A percentile compares a stretch with the other conserved stretches of the same genome.
phyloP scores from a whole-genome alignment of 2,329 filamentous ascomycete genomes.

The Corynespora cassiicola region DNA sequence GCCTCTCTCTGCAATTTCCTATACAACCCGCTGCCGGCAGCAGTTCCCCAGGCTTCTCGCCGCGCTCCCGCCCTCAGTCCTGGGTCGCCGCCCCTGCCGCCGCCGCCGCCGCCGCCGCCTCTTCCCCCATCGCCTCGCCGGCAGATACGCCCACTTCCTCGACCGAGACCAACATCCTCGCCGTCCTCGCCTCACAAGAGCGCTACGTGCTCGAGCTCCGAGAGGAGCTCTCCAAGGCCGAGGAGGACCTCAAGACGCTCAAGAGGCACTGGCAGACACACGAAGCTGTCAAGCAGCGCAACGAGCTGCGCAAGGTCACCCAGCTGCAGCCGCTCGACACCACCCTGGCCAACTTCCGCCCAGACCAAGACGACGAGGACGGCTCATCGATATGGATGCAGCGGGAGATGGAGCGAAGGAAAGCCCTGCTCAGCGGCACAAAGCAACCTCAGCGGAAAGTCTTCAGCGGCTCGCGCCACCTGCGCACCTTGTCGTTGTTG shows the following conservation, averaged over 20 bases:
- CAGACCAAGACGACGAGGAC: slow-evolving; percentile 52
- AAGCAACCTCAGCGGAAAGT: slow-evolving; percentile 59
- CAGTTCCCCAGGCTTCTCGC: slow-evolving; percentile 38
- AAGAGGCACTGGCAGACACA: slow-evolving; percentile 85
- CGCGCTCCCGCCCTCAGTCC: slow-evolving; percentile 46
- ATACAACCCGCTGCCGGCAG: slow-evolving; percentile 48
- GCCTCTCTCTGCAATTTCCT: slow-evolving; percentile 57
- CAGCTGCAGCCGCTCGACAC: slow-evolving; percentile 65
- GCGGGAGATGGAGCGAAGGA: slow-evolving; percentile 75
- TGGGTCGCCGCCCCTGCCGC: slow-evolving; percentile 44
- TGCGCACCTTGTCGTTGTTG: slow-evolving; percentile 78
- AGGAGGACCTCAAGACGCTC: slow-evolving; percentile 74
- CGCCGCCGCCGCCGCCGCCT: slow-evolving; percentile 40
- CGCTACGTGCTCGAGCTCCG: slow-evolving; percentile 86
- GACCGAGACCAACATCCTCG: slow-evolving; percentile 67
- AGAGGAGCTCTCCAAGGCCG: slow-evolving; percentile 86
- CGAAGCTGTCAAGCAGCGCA: slow-evolving; percentile 78
- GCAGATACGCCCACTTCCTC: slow-evolving; percentile 29
- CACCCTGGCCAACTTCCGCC: slow-evolving; percentile 37
- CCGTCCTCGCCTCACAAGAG: slow-evolving; percentile 90
- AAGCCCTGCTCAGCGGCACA: slow-evolving; percentile 65
- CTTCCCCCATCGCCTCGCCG: slow-evolving; percentile 34
- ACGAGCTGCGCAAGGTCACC: slow-evolving; percentile 61
- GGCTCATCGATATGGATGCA: slow-evolving; percentile 53
- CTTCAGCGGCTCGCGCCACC: slow-evolving; percentile 69